These are phyloP conservation scores for Groenewaldozyma sp. DNA, from an alignment of 1,139 yeast genomes.

Conservation along the genomic window DNA sequence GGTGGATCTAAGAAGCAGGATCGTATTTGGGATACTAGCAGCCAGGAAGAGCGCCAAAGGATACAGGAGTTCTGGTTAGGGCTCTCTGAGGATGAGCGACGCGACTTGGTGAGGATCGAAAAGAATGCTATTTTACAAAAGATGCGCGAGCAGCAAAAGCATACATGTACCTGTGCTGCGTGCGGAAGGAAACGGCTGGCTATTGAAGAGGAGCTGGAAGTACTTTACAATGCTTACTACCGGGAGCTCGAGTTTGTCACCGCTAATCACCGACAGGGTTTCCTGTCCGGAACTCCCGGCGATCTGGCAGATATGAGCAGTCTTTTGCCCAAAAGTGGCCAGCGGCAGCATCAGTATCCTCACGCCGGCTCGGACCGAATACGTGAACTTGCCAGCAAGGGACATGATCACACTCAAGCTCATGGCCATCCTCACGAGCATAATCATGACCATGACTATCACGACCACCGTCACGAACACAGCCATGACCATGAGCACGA, in stretches of 20 bases:
- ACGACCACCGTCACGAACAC: slow-evolving; percentile 9
- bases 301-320: too few species aligned
- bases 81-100: slow-evolving; percentile 50
- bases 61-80: slow-evolving; percentile 64
- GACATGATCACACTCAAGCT: slow-evolving; percentile 2
- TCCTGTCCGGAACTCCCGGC: background rate
- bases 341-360: too few species aligned
- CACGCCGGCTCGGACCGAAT: too few species aligned
- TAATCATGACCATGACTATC: slow-evolving; percentile 12
- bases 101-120: slow-evolving; percentile 56
- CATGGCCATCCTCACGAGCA: slow-evolving; percentile 7
- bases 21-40: slow-evolving; percentile 50
- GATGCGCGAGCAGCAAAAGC: slow-evolving; percentile 49
- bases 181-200: slow-evolving; percentile 73
- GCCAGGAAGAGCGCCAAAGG: slow-evolving; percentile 50
- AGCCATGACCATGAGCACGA: slow-evolving; percentile 8
- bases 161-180: slow-evolving; percentile 60
- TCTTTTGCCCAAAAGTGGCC: too few species aligned
- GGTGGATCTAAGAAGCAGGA: slow-evolving; percentile 20
- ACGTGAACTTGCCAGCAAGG: too few species aligned
- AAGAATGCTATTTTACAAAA: slow-evolving; percentile 60
- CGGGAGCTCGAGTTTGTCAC: slow-evolving; percentile 30
- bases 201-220: slow-evolving; percentile 72
- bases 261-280: slow-evolving; percentile 7
- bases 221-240: slow-evolving; percentile 52